These are phyloP conservation scores for Diplotaxis tenuifolia DNA, from an alignment of 345 rosid genomes.

Conservation along the genomic window DNA sequence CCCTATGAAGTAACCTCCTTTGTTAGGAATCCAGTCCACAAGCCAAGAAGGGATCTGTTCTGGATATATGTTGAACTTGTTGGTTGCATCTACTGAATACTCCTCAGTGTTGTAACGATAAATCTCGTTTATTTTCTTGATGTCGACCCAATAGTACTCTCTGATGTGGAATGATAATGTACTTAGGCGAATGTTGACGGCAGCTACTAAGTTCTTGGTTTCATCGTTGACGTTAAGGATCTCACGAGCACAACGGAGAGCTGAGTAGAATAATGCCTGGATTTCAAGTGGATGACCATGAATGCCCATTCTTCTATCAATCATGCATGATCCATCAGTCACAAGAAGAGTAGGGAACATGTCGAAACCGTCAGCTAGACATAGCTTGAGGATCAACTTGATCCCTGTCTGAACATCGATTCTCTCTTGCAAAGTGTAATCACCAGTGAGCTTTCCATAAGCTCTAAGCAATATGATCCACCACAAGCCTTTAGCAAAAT, in stretches of 20 bases:
- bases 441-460: conserved; percentile 88
- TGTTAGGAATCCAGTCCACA: conserved; percentile 83
- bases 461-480: conserved; percentile 93
- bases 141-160: conserved; percentile 92
- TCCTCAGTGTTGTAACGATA: conserved; percentile 95
- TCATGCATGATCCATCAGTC: conserved; percentile 96
- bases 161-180: conserved; percentile 86
- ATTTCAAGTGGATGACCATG: conserved; percentile 98
- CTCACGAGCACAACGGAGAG: conserved; percentile 87
- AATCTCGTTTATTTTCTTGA: conserved; percentile 82
- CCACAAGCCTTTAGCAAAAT: conserved; percentile 67
- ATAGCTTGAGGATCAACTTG: conserved; percentile 71
- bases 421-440: conserved; percentile 81
- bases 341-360: conserved; percentile 96
- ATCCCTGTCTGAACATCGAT: conserved; percentile 98
- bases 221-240: conserved; percentile 78
- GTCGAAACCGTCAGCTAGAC: conserved; percentile 88
- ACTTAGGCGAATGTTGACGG: conserved; percentile 77
- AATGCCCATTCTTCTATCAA: conserved; percentile 96
- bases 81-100: conserved; percentile 77
- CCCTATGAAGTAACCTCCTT: conserved; percentile 92
- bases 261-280: conserved; percentile 92
- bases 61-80: conserved; percentile 95
- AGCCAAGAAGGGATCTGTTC: conserved; percentile 97
- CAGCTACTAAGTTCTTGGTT: conserved; percentile 80